Percentiles rank a stretch among this genome's conserved stretches.
Evolutionary conservation across 2,329 filamentous ascomycete species (phyloP).

Genomic region (Fusarium bactridioides): DNA sequence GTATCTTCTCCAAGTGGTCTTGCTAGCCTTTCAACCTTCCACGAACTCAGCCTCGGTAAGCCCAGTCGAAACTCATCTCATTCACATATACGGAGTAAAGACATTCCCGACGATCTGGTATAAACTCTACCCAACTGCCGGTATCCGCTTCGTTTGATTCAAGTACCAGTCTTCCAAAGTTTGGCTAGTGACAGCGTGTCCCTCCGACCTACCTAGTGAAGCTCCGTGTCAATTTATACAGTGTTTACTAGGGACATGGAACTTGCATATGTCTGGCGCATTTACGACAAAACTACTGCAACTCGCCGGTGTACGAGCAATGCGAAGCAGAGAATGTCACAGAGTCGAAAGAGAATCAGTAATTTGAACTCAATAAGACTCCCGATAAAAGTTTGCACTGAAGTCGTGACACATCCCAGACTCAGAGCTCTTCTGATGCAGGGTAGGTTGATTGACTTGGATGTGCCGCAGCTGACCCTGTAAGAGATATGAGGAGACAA

Average conservation of each 20-base stretch:
- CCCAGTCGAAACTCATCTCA: neutral
- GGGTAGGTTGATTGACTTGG: neutral
- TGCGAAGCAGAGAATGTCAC: neutral
- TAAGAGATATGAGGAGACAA: neutral
- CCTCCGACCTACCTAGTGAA: neutral
- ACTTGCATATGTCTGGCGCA: neutral
- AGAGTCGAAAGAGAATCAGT: neutral
- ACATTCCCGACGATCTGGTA: neutral
- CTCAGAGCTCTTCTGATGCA: neutral
- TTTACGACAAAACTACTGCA: neutral
- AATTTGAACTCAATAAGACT: neutral
- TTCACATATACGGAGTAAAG: neutral
- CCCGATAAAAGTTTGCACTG: neutral
- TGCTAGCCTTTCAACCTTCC: neutral
- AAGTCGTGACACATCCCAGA: no score
- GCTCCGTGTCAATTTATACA: neutral
- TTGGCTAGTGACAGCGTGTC: neutral
- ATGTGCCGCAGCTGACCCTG: neutral
- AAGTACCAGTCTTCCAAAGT: neutral
- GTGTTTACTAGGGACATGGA: neutral
- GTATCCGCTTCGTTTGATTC: neutral
- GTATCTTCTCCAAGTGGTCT: neutral
- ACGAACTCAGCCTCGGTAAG: neutral
- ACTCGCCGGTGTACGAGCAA: neutral
- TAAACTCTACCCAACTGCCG: neutral